A percentile compares a stretch with the other conserved stretches of the same genome.
Evolutionary conservation across 139 green algal species (phyloP).

Genomic region (Volvox reticuliferus): DNA sequence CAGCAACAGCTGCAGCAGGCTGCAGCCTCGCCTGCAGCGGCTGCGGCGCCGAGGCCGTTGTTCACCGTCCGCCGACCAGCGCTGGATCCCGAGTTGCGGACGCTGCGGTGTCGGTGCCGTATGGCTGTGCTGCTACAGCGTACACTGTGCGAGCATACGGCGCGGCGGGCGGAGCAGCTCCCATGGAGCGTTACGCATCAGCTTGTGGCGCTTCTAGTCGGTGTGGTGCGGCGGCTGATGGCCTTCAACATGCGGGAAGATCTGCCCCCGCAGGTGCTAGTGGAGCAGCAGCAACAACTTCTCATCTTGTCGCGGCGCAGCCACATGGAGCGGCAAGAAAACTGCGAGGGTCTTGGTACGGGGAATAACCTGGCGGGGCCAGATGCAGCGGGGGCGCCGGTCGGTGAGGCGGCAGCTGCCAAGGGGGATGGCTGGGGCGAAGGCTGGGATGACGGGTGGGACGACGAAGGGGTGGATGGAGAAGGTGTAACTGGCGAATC

Average conservation of each 20-base stretch:
- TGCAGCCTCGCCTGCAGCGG: neutral
- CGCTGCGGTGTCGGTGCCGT: constrained; percentile 34
- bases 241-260: constrained; percentile 32
- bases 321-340: neutral
- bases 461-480: neutral
- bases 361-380: too few species aligned
- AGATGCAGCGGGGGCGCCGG: neutral
- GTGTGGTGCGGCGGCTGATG: constrained; percentile 2
- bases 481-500: neutral
- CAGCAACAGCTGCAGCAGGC: neutral
- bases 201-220: constrained; percentile 29
- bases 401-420: too few species aligned
- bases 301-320: neutral
- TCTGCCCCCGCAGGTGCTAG: neutral
- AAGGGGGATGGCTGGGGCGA: neutral
- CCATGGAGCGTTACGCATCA: constrained; percentile 11
- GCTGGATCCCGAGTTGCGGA: neutral
- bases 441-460: constrained; percentile 1
- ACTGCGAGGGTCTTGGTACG: too few species aligned
- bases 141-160: neutral
- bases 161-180: neutral
- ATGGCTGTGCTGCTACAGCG: constrained; percentile 48
- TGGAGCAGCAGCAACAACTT: neutral
- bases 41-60: neutral
- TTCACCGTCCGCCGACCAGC: neutral